Evolutionary conservation across 352 stramenopile species (phyloP), one percentile per base, ranked within the genome.

Genomic region (Saprolegnia parasitica): DNA sequence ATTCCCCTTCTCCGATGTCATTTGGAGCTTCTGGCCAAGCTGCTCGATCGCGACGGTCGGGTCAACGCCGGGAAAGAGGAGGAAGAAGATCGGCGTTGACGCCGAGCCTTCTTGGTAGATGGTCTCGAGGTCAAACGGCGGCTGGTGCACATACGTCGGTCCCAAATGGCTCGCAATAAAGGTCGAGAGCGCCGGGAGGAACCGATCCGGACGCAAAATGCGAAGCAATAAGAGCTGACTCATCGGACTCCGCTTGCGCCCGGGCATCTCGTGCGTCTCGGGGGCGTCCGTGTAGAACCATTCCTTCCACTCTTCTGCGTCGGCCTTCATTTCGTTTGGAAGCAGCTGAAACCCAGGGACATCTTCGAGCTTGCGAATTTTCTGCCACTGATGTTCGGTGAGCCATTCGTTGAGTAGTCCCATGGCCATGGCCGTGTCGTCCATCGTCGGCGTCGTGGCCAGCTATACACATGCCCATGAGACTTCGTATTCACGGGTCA

Each of bases 291-390:
- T 73, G 42, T 98, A 90, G 73, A 93, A 98, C 93, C 93, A 99
- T 62, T 90, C 80, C 55, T 83, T 81, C 96, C 96, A 99, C 58
- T 98, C 96, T 57, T 99, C 96, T 11, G 86, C 88, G 66, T 99
- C 96, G 2, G 82, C 89, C 45, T 97, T 94, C 88, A 99, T 98
- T 40, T 84, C 87, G 47, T 97, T 94, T 4, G 91, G 93, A 29
- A 99, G 81, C 57, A 94, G 96, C 65, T 96, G 80, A 56, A 98
- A 95, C 32, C 78, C 80, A 21, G 87, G 74, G 50, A 97, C 81
- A 50, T 90, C 83, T 72, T 98, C 92, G 5, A 98, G 78, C 65
- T 88, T 94, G 37, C 97, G 95, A 4, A 98, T 67, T 0, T 89
- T 87, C 20, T 94, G 81, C 95, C 95, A 98, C 5, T 88, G 84